phyloP scores from a whole-genome alignment of 106 monocot species.

The Allium fistulosum region DNA sequence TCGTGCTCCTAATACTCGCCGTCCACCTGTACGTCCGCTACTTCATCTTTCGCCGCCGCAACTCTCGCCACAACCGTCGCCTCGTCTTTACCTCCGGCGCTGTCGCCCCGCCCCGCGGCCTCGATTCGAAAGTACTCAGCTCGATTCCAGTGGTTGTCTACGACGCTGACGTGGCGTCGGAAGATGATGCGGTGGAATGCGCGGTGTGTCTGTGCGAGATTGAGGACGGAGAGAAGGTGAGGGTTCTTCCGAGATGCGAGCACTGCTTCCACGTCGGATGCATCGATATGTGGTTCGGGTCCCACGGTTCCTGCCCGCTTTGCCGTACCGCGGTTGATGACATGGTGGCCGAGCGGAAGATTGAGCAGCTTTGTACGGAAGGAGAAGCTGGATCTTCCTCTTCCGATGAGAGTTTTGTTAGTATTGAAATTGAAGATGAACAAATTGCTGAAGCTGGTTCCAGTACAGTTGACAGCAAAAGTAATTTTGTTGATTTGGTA shows the following conservation, averaged over 20 bases:
- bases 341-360: not conserved
- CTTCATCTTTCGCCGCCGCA: not conserved
- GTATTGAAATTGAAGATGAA: not conserved
- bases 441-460: too few relatives aligned
- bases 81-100: not conserved
- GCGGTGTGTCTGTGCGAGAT: constrained; percentile 8
- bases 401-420: not conserved
- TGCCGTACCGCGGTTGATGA: constrained; percentile 26
- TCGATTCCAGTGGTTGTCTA: constrained; percentile 14
- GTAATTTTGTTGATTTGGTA: too few relatives aligned
- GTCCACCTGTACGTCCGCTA: constrained; percentile 16
- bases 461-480: too few relatives aligned
- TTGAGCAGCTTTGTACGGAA: too few relatives aligned
- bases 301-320: constrained; percentile 11
- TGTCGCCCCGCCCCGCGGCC: not conserved
- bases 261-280: constrained; percentile 13
- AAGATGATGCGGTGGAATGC: not conserved
- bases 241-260: constrained; percentile 6
- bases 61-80: not conserved
- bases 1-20: not conserved
- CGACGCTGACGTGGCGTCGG: not conserved
- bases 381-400: too few relatives aligned
- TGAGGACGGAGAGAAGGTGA: constrained; percentile 9
- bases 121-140: constrained; percentile 17
- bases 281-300: constrained; percentile 15